Evolutionary conservation across 2,329 filamentous ascomycete species (phyloP), one percentile per base, ranked within the genome.

Genomic region (Parasarocladium wereldwijsianum): DNA sequence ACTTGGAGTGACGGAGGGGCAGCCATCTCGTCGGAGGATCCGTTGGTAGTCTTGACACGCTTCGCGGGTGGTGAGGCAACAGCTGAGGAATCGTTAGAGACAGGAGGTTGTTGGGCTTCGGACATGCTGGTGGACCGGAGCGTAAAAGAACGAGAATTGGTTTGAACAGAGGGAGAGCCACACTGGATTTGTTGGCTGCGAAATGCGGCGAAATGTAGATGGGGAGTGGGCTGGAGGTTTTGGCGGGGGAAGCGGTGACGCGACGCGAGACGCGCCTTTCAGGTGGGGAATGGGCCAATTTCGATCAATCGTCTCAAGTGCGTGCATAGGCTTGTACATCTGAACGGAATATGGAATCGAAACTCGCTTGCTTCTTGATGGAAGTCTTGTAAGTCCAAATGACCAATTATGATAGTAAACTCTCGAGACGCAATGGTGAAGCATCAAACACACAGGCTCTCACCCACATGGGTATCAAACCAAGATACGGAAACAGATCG

Each of bases 31-130:
- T 50, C 45, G 25, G 35, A 34, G 37, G 41, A 33, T 35, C 49
- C 39, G 26, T 40, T 55, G 43, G 58, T 50, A 37, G 72, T 71
- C 63, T 85, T 90, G 45, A 79, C 68, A 48, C 83, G 74, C 62
- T 93, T 93, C 27, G 82, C 66, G 16, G 82, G 72, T 17, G 83
- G 84, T 7, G 81, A 86, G 34, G 68, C 66, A 23, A 67, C 66
- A 24, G 74, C n/a, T n/a, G n/a, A n/a, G n/a, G n/a, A n/a, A n/a
- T n/a, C 64, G 31, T 71, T 70, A 8, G 26, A 20, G 7, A 19
- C 16, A 13, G 17, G 35, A 33, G 51, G 32, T 34, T 47, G 47
- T 31, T 47, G 34, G 20, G 40, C 40, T 24, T 42, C 36, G 16
- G 45, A 39, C 38, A 43, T 36, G 26, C 17, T 29, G 25, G 8